These are phyloP conservation scores for Euryodendron excelsum DNA, from an alignment of 148 eudicot species.

Conservation along the genomic window DNA sequence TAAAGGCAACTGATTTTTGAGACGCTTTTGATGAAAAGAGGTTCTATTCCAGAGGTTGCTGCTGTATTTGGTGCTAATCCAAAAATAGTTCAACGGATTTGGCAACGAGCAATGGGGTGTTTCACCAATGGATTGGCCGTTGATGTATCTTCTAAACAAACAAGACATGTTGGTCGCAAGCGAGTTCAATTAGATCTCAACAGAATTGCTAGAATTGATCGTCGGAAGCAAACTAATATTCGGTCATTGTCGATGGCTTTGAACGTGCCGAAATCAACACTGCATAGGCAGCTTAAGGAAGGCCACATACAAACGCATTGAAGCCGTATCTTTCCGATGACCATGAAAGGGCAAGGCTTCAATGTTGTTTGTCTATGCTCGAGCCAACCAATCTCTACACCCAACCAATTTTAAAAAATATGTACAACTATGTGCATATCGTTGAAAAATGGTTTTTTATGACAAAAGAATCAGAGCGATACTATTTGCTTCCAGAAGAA, in stretches of 20 bases:
- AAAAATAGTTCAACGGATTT: background rate
- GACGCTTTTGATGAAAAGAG: background rate
- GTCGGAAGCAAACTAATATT: background rate
- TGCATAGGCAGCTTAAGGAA: background rate
- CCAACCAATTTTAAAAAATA: background rate
- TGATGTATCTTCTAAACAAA: background rate
- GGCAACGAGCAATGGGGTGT: background rate
- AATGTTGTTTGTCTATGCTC: constrained; percentile 12
- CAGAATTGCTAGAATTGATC: background rate
- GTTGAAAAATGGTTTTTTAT: too few species aligned
- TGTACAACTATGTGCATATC: too few species aligned
- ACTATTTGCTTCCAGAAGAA: too few species aligned
- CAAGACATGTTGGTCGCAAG: constrained; percentile 12
- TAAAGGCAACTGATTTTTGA: background rate
- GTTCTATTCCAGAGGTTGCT: too few species aligned
- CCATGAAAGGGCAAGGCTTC: constrained; percentile 7
- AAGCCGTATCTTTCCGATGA: too few species aligned
- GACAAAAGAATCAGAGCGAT: too few species aligned
- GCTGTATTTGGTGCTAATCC: too few species aligned
- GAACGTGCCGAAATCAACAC: background rate
- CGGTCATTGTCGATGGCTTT: background rate
- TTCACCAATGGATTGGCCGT: background rate
- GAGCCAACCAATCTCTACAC: background rate
- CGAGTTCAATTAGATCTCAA: background rate
- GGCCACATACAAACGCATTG: constrained; percentile 6